phyloP scores from a whole-genome alignment of 78 protist species.

The Cavenderia fasciculata region DNA sequence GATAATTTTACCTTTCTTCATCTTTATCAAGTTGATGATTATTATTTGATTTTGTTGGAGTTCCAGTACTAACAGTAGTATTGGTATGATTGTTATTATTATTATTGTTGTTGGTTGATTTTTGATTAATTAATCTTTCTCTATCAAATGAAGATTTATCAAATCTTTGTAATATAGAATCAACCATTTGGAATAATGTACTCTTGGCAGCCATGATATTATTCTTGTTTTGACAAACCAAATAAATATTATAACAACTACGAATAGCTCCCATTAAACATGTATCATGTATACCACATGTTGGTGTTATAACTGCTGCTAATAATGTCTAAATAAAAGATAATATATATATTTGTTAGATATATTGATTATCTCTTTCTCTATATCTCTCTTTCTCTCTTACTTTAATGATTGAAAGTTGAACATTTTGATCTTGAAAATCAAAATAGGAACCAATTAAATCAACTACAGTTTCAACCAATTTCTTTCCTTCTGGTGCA shows the following conservation, averaged over 20 bases:
- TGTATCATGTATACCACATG: constrained; percentile 86
- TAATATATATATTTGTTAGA: not conserved
- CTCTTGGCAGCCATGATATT: constrained; percentile 64
- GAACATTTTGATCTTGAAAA: constrained; percentile 78
- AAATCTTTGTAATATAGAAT: constrained; percentile 33
- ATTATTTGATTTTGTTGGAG: too few relatives aligned
- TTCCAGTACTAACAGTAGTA: too few relatives aligned
- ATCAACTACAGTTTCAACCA: constrained; percentile 34
- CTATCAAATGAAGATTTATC: constrained; percentile 8
- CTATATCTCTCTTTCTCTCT: not conserved
- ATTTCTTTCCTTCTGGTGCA: not conserved
- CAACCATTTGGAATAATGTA: constrained; percentile 77
- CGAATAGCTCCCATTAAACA: constrained; percentile 83
- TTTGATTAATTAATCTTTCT: not conserved
- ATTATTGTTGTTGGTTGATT: constrained; percentile 15
- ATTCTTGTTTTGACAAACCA: constrained; percentile 35
- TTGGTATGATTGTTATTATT: not conserved
- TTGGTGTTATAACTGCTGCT: constrained; percentile 84
- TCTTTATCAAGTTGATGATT: too few relatives aligned
- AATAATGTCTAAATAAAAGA: constrained; percentile 31
- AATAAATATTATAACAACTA: constrained; percentile 83
- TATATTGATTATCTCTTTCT: not conserved
- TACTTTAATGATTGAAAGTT: constrained; percentile 84
- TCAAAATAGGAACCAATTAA: constrained; percentile 68
- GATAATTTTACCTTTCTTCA: too few relatives aligned